A percentile compares a stretch with the other conserved stretches of the same genome.
Conservation (phyloP, 2,329 filamentous ascomycete genomes). For the Trichoderma polysporum region DNA sequence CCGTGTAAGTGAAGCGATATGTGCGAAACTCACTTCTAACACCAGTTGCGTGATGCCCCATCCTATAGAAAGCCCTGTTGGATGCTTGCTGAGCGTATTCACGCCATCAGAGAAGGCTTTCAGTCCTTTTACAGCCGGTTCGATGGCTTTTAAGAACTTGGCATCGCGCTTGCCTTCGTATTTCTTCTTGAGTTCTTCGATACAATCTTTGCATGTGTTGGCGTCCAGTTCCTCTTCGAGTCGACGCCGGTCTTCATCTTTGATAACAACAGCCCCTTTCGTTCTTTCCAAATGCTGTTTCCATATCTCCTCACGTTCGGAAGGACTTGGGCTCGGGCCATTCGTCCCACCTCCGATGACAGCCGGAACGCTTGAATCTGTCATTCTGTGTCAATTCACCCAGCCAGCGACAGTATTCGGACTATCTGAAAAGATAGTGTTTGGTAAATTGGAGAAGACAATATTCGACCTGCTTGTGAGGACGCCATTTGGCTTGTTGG, state of each 20-base stretch:
- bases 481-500: background rate
- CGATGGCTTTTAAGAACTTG: background rate
- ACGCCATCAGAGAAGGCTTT: background rate
- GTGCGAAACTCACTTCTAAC: background rate
- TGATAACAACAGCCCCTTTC: background rate
- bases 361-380: no score
- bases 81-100: background rate
- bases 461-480: no score
- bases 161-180: background rate
- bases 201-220: background rate
- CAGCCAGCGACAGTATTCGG: no score
- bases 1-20: background rate
- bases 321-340: no score
- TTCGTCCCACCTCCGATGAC: no score
- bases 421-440: no score
- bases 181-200: background rate
- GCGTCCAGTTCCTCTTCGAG: background rate
- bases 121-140: background rate
- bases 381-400: no score
- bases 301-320: no score
- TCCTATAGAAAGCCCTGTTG: background rate
- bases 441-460: no score
- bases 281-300: background rate
- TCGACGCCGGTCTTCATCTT: background rate
- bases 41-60: background rate